Evolutionary conservation across 2,329 filamentous ascomycete species (phyloP).

Genomic region (Celoporthe dispersa): DNA sequence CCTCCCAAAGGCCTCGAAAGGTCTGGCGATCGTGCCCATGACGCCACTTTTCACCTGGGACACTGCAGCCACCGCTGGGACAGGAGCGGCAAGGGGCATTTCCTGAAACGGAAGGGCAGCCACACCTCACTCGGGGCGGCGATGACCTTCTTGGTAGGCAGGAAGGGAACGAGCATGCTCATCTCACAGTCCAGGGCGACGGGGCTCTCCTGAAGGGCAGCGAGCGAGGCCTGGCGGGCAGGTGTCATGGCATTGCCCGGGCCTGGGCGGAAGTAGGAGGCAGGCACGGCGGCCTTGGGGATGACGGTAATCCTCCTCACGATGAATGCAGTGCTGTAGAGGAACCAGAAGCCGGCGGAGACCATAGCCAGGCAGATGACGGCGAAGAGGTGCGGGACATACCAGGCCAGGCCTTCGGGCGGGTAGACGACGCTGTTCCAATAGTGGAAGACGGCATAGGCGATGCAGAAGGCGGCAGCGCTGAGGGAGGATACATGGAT

Average conservation of each 20-base stretch:
- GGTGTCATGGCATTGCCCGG: neutral
- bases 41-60: neutral
- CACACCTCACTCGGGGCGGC: slow-evolving; percentile 43
- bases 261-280: slow-evolving; percentile 14
- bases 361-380: slow-evolving; percentile 64
- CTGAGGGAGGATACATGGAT: slow-evolving; percentile 65
- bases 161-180: slow-evolving; percentile 54
- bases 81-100: slow-evolving; percentile 38
- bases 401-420: slow-evolving; percentile 56
- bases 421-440: slow-evolving; percentile 53
- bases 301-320: slow-evolving; percentile 63
- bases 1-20: slow-evolving; percentile 56
- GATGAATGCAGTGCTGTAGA: slow-evolving; percentile 61
- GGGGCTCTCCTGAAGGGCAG: slow-evolving; percentile 31
- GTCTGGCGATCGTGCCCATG: slow-evolving; percentile 50
- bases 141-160: slow-evolving; percentile 48
- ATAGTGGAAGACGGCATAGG: slow-evolving; percentile 55
- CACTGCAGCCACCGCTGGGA: neutral
- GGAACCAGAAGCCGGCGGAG: slow-evolving; percentile 62
- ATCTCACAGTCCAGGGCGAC: slow-evolving; percentile 58
- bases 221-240: slow-evolving; percentile 16
- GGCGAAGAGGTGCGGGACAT: slow-evolving; percentile 62
- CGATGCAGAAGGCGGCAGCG: slow-evolving; percentile 57
- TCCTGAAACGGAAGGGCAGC: slow-evolving; percentile 37
- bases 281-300: slow-evolving; percentile 38